phyloP scores from a whole-genome alignment of 2,329 filamentous ascomycete species.

The Aspergillus japonicus region DNA sequence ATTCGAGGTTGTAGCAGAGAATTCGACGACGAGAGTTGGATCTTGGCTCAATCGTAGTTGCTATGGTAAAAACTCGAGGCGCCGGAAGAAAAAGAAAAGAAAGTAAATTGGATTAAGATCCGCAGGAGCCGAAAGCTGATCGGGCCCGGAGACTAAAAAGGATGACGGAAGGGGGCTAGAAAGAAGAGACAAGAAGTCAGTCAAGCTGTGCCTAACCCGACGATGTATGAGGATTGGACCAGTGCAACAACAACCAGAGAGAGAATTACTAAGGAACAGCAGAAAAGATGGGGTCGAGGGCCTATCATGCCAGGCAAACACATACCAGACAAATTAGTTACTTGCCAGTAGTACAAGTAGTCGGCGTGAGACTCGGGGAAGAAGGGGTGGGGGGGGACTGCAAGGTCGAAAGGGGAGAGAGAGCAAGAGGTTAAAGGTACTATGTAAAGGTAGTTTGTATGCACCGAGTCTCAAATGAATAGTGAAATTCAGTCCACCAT shows the following conservation, averaged over 20 bases:
- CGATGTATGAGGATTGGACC: too few relatives aligned
- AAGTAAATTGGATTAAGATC: not conserved
- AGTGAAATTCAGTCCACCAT: not conserved
- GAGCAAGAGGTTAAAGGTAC: not conserved
- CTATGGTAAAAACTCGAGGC: not conserved
- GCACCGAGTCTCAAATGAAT: not conserved
- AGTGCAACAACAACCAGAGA: slow-evolving; percentile 11
- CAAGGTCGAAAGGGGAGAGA: not conserved
- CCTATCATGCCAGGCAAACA: slow-evolving; percentile 1
- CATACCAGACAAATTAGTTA: not conserved
- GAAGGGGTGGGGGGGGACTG: not conserved
- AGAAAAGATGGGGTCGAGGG: not conserved
- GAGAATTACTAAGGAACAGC: not conserved
- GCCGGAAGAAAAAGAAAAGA: not conserved
- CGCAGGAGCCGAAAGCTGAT: not conserved
- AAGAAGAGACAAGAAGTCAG: not conserved
- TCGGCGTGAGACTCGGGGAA: too few relatives aligned
- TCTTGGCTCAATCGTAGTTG: slow-evolving; percentile 2
- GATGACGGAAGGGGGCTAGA: not conserved
- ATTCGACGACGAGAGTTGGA: slow-evolving; percentile 4
- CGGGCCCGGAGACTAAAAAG: not conserved
- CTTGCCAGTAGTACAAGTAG: not conserved
- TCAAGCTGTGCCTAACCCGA: not conserved
- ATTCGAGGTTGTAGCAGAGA: not conserved
- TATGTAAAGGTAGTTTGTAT: not conserved